A percentile compares a stretch with the other conserved stretches of the same genome.
Evolutionary conservation across 176 grass and related monocot genomes (phyloP).

Genomic region (Carex kokanica): DNA sequence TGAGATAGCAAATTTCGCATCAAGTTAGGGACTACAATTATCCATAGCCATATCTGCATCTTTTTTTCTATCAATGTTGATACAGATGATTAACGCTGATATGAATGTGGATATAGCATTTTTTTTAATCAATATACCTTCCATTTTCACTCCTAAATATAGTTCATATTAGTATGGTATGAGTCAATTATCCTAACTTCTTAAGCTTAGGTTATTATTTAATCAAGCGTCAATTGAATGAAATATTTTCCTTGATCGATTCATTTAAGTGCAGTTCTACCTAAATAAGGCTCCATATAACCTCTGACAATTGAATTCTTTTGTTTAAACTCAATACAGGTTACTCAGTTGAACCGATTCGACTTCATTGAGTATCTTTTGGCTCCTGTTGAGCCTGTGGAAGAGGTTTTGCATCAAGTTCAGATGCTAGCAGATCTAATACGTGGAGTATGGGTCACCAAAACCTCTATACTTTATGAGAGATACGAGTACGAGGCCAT

Average conservation of each 20-base stretch:
- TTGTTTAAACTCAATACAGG: constrained; percentile 24
- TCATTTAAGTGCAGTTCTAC: background rate
- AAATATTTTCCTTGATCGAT: background rate
- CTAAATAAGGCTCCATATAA: constrained; percentile 3
- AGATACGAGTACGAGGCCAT: background rate
- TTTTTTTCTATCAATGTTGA: background rate
- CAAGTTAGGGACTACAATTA: background rate
- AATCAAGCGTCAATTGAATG: background rate
- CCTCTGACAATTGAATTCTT: background rate
- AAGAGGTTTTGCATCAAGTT: constrained; percentile 37
- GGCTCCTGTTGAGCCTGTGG: constrained; percentile 23
- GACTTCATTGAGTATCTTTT: constrained; percentile 34
- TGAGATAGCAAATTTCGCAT: background rate
- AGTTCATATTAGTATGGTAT: background rate
- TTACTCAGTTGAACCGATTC: constrained; percentile 32
- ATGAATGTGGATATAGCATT: too few relatives aligned
- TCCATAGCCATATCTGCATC: background rate
- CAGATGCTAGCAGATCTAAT: constrained; percentile 37
- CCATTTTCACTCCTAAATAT: background rate
- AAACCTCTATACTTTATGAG: constrained; percentile 37
- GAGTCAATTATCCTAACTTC: background rate
- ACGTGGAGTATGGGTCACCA: constrained; percentile 41
- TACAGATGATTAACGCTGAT: background rate
- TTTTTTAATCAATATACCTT: background rate
- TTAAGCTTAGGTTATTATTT: background rate